Conservation (phyloP, 2,329 filamentous ascomycete genomes). For the Diaporthe humulicola region DNA sequence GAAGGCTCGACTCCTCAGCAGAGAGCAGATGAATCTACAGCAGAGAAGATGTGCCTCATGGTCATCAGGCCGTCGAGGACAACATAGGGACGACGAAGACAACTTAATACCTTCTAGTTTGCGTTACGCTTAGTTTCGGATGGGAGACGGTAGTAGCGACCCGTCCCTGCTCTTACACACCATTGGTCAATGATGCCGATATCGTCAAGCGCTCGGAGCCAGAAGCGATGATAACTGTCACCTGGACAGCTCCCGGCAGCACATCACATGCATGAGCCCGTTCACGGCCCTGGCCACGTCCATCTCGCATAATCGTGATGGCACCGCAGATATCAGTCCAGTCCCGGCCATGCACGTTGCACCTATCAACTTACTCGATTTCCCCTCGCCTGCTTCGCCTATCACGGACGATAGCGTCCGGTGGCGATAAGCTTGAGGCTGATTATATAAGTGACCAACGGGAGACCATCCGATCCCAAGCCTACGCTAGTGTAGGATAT, state of each 20-base stretch:
- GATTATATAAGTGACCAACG: slow-evolving; percentile 1
- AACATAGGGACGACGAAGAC: neutral
- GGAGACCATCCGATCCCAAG: slow-evolving; percentile 5
- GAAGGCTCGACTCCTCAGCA: neutral
- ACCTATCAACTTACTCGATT: neutral
- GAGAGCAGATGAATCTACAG: neutral
- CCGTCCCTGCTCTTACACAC: neutral
- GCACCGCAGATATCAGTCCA: slow-evolving; percentile 3
- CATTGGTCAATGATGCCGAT: slow-evolving; percentile 24
- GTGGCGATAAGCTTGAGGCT: slow-evolving; percentile 20
- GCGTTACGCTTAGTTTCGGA: slow-evolving; percentile 22
- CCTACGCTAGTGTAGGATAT: neutral
- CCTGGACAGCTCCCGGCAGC: slow-evolving; percentile 14
- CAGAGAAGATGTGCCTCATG: neutral
- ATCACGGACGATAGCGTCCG: neutral
- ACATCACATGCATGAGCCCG: slow-evolving; percentile 11
- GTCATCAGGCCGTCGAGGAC: neutral
- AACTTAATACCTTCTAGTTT: slow-evolving; percentile 19
- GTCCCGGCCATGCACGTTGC: slow-evolving; percentile 7
- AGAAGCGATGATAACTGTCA: slow-evolving; percentile 17
- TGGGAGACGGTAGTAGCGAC: neutral
- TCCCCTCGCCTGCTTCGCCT: neutral
- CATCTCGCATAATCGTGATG: neutral
- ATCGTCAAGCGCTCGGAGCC: slow-evolving; percentile 18
- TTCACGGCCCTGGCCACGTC: slow-evolving; percentile 6